These are phyloP conservation scores for Claviceps capensis DNA, from an alignment of 2,329 filamentous ascomycete genomes.

Conservation along the genomic window DNA sequence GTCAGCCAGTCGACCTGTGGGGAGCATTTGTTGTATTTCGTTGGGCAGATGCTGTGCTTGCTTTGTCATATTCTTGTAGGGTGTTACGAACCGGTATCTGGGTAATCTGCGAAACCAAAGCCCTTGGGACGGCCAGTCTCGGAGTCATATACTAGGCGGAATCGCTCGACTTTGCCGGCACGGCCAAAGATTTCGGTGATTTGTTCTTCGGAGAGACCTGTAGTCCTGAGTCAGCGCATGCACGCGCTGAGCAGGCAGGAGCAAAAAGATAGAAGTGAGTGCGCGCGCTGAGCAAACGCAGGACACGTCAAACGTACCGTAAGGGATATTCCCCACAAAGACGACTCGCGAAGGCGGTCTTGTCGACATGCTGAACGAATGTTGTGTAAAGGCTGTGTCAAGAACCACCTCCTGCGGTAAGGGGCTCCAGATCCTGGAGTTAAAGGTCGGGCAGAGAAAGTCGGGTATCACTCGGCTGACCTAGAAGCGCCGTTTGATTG, in stretches of 20 bases:
- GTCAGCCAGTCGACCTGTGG: not conserved
- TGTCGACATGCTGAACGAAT: slow-evolving; percentile 40
- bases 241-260: not conserved
- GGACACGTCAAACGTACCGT: slow-evolving; percentile 38
- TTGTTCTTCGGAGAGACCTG: slow-evolving; percentile 89
- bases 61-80: not conserved
- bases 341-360: slow-evolving; percentile 68
- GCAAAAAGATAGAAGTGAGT: not conserved
- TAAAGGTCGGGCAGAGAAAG: too few relatives aligned
- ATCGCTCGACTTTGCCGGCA: slow-evolving; percentile 80
- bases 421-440: too few relatives aligned
- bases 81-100: slow-evolving; percentile 56
- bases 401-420: too few relatives aligned
- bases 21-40: too few relatives aligned
- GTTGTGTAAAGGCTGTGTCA: not conserved
- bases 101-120: slow-evolving; percentile 93
- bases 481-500: not conserved
- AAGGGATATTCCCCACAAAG: slow-evolving; percentile 79
- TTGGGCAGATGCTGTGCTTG: not conserved
- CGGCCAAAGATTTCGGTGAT: slow-evolving; percentile 88
- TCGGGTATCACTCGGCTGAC: not conserved
- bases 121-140: slow-evolving; percentile 92
- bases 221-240: slow-evolving; percentile 9
- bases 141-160: slow-evolving; percentile 87
- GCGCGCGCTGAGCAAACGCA: not conserved